A percentile compares a stretch with the other conserved stretches of the same genome.
Evolutionary conservation across 345 rosid genomes (phyloP).

Genomic region (Bruguiera parviflora): DNA sequence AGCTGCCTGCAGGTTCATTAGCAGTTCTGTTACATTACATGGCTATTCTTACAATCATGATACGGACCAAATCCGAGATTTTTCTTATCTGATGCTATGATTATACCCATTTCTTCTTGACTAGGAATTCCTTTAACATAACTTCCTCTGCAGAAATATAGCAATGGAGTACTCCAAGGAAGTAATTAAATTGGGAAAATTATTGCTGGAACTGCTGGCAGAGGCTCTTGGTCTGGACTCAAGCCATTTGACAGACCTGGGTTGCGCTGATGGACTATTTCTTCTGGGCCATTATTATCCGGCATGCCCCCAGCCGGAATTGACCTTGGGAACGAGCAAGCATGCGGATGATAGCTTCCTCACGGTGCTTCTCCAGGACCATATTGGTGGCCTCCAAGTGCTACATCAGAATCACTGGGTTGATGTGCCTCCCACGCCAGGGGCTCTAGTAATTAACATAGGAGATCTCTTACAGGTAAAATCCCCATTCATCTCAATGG

Average conservation of each 20-base stretch:
- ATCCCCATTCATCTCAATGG: background rate
- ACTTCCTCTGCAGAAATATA: slow-evolving; percentile 10
- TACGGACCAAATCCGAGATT: too few relatives aligned
- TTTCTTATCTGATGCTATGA: background rate
- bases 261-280: slow-evolving; percentile 5
- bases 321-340: slow-evolving; percentile 9
- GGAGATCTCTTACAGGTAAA: slow-evolving; percentile 32
- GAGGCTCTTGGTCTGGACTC: slow-evolving; percentile 17
- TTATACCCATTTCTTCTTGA: background rate
- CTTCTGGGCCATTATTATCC: slow-evolving; percentile 15
- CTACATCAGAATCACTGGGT: slow-evolving; percentile 20
- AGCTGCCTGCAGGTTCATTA: slow-evolving; percentile 6
- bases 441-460: slow-evolving; percentile 20
- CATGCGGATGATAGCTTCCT: slow-evolving; percentile 21
- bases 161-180: slow-evolving; percentile 14
- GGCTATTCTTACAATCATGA: too few relatives aligned
- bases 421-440: slow-evolving; percentile 16
- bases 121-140: too few relatives aligned
- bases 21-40: background rate
- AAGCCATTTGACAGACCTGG: slow-evolving; percentile 11
- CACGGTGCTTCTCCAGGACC: slow-evolving; percentile 23
- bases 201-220: slow-evolving; percentile 8
- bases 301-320: slow-evolving; percentile 16
- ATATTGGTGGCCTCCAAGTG: slow-evolving; percentile 27
- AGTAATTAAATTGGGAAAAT: background rate